A percentile compares a stretch with the other conserved stretches of the same genome.
phyloP scores from a whole-genome alignment of 495 filamentous ascomycete species.

The Daldinia concentrica region DNA sequence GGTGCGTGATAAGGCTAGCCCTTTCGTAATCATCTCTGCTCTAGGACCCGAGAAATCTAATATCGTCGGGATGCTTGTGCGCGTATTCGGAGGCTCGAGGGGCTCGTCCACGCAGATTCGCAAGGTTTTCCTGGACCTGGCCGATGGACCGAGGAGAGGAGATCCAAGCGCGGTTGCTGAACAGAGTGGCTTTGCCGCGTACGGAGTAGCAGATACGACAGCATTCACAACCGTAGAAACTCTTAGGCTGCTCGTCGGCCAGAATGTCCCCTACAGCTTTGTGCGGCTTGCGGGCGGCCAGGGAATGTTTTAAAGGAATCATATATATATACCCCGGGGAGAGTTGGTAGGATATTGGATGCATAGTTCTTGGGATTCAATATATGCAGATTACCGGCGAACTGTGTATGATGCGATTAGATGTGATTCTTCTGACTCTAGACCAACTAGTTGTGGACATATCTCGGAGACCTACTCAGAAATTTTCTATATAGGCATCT shows the following conservation, averaged over 20 bases:
- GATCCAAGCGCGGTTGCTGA: conserved; percentile 75
- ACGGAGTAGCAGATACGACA: conserved; percentile 79
- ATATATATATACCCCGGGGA: conserved; percentile 35
- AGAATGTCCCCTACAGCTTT: conserved; percentile 89
- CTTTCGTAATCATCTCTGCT: conserved; percentile 82
- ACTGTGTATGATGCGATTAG: conserved; percentile 25
- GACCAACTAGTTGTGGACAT: conserved; percentile 15
- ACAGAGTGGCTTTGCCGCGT: conserved; percentile 77
- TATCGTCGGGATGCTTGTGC: conserved; percentile 79
- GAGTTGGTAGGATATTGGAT: conserved; percentile 12
- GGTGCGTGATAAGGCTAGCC: conserved; percentile 62
- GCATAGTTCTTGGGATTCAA: conserved; percentile 2
- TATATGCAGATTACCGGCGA: conserved; percentile 10
- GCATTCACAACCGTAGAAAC: conserved; percentile 86
- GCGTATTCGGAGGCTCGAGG: conserved; percentile 65
- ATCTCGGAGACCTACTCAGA: conserved; percentile 5
- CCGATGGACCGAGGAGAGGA: conserved; percentile 70
- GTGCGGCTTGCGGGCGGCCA: conserved; percentile 78
- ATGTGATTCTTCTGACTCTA: conserved; percentile 11
- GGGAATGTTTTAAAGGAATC: conserved; percentile 65
- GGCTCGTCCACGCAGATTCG: conserved; percentile 62
- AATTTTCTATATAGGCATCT: neutral
- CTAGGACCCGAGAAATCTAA: conserved; percentile 79
- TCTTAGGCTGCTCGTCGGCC: conserved; percentile 76
- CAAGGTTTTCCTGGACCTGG: conserved; percentile 83